Conservation (phyloP, 257 asterid species). For the Solanum etuberosum region DNA sequence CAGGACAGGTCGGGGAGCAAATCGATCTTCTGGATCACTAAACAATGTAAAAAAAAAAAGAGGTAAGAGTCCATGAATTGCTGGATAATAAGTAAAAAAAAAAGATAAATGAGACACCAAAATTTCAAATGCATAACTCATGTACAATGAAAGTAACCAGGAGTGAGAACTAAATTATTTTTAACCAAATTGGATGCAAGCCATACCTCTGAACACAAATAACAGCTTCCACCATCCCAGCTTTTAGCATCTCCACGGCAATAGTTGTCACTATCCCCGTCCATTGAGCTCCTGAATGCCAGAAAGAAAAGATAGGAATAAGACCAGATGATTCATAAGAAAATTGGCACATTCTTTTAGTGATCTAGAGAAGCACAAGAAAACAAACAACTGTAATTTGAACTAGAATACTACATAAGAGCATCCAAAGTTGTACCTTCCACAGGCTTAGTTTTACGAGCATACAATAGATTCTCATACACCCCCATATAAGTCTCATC, state of each 20-base stretch:
- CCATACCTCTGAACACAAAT: conserved; percentile 86
- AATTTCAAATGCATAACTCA: background rate
- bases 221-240: conserved; percentile 96
- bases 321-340: background rate
- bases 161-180: background rate
- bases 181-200: background rate
- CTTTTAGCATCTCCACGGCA: conserved; percentile 89
- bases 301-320: background rate
- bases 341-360: background rate
- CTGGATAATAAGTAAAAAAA: background rate
- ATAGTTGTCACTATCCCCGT: conserved; percentile 99
- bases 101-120: background rate
- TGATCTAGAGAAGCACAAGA: background rate
- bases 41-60: background rate
- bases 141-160: background rate
- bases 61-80: background rate
- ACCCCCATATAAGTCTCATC: conserved; percentile 90
- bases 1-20: conserved; percentile 76
- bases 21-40: conserved; percentile 98
- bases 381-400: background rate
- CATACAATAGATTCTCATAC: conserved; percentile 68
- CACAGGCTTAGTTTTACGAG: conserved; percentile 83
- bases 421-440: conserved; percentile 43
- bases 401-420: background rate
- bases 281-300: conserved; percentile 86